Percentiles rank a stretch among this genome's conserved stretches.
Evolutionary conservation across 129 eudicot species (phyloP).

Genomic region (Sambucus nigra): DNA sequence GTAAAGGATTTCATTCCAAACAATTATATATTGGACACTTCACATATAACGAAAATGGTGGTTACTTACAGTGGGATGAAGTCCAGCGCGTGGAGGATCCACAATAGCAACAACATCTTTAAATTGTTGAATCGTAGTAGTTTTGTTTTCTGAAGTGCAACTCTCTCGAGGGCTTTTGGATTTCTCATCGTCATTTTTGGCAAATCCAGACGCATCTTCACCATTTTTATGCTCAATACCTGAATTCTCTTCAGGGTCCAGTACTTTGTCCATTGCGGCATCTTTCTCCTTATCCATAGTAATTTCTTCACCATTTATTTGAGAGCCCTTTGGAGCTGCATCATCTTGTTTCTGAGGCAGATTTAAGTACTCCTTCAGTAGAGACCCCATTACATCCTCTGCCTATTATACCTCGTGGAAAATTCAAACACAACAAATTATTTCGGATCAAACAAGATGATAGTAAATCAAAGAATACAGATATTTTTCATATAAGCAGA

Average conservation of each 20-base stretch:
- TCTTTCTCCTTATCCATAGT: constrained; percentile 22
- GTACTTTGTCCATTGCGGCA: constrained; percentile 18
- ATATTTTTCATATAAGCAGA: not conserved
- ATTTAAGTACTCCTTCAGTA: constrained; percentile 68
- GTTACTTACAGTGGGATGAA: constrained; percentile 85
- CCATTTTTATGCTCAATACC: constrained; percentile 18
- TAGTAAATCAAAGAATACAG: not conserved
- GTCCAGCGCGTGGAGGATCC: constrained; percentile 98
- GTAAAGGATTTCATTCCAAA: not conserved
- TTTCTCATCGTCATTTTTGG: constrained; percentile 14
- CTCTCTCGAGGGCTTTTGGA: constrained; percentile 7
- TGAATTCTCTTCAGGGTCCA: constrained; percentile 17
- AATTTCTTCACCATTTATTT: constrained; percentile 19
- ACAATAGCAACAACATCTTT: constrained; percentile 89
- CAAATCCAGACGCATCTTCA: constrained; percentile 9
- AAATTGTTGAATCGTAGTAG: constrained; percentile 24
- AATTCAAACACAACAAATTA: not conserved
- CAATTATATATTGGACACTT: not conserved
- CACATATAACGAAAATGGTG: not conserved
- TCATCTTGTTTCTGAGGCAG: constrained; percentile 31
- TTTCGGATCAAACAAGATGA: not conserved
- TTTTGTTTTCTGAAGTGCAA: constrained; percentile 16
- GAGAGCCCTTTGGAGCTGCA: constrained; percentile 4
- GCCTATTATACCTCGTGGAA: constrained; percentile 43
- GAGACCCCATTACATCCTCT: constrained; percentile 84